Evolutionary conservation across 805 yeast genomes (phyloP), one percentile per base, ranked within the genome.

Genomic region (Grigorovia yakushimaensis): DNA sequence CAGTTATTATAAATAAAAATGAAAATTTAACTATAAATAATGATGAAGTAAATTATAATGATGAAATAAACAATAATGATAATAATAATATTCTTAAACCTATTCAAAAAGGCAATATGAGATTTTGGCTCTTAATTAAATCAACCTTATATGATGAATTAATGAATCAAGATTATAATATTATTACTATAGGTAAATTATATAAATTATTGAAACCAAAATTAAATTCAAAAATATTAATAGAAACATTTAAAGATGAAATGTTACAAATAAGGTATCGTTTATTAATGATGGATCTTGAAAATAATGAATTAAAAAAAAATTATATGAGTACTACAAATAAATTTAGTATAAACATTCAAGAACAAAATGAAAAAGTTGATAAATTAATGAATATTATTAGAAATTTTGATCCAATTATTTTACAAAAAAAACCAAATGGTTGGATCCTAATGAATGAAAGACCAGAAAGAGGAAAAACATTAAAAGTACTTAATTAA

Each of bases 51-150:
- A n/a, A n/a, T n/a, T n/a, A n/a, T n/a, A n/a, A n/a, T n/a, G n/a
- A n/a, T n/a, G n/a, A n/a, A n/a, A n/a, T n/a, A n/a, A n/a, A n/a
- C n/a, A n/a, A n/a, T n/a, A n/a, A n/a, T 61, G 7, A 30, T 55
- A 19, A 19, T 5, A 61, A 54, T 27, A 39, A 35, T 15, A 17
- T 21, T 8, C 11, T 17, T 5, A 24, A 51, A 4, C 49, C 45
- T 23, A 58, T 55, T n/a, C 45, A 49, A 22, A 58, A 58, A 33
- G 69, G 69, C 20, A 61, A 64, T 42, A 37, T 64, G 46, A 60
- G 58, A 46, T 52, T 60, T 37, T 65, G 69, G 69, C 44, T 64
- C 35, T 42, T 61, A 13, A 27, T 48, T n/a, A 60, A 59, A 44
- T 54, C 54, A 22, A 44, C 51, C 2, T 42, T 61, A 36, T 50